Evolutionary conservation across 495 filamentous ascomycete genomes (phyloP), one percentile per base, ranked within the genome.

Genomic region (Amphirosellinia nigrospora): DNA sequence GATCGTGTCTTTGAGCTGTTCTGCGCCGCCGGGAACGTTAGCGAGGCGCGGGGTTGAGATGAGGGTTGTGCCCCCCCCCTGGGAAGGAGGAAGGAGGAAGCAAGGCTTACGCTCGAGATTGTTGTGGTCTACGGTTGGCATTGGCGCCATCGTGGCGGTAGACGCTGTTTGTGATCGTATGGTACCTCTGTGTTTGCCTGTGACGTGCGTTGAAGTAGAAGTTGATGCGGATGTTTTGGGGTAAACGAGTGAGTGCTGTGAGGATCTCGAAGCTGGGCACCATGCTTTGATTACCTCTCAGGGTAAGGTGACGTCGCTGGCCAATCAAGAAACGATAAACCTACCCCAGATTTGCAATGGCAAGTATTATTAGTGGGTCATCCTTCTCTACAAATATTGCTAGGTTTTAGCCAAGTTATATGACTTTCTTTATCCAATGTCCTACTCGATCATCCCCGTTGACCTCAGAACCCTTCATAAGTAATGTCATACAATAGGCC

Each of bases 1-100:
- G 79, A 98, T 94, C 48, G 94, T 85, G 73, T 86, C 82, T 70
- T 92, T 91, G 79, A 92, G 80, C 73, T 88, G 84, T 50, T 85
- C 89, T 90, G 75, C 43, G 19, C 13, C 41, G 36, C 13, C 41
- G 36, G 26, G 56, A 23, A 36, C 10, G 53, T 59, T 64, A 69
- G 66, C 34, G 43, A 0, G 11, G 26, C 21, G 26, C 61, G 30
- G 30, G 75, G 77, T 66, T 59, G 26, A 41, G 26, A n/a, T 45
- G 41, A 7, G 26, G 28, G 16, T n/a, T n/a, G n/a, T n/a, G n/a
- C n/a, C n/a, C n/a, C n/a, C n/a, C n/a, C n/a, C n/a, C n/a, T 0
- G 48, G 48, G 8, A 15, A 28, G 8, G 5, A 28, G 8, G 21
- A 52, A 28, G 21, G 46, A 8, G 23, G 3, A 3, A 9, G 23